Evolutionary conservation across 306 rosid genomes (phyloP).

Genomic region (Spatholobus suberectus): DNA sequence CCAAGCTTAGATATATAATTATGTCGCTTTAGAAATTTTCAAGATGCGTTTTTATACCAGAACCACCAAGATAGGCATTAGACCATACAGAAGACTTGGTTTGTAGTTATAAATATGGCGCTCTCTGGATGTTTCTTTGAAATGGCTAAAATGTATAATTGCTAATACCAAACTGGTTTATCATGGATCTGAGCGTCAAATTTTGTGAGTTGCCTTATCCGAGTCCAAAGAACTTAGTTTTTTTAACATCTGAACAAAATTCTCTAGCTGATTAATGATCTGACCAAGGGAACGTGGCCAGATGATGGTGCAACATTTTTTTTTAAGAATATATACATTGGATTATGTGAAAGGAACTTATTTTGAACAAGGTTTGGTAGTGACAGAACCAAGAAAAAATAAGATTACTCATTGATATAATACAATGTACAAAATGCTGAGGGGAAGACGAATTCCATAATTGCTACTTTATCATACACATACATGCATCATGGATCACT

Average conservation of each 20-base stretch:
- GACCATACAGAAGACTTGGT: background rate
- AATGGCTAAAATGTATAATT: background rate
- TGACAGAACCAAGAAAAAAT: background rate
- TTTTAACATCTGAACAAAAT: background rate
- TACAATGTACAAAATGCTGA: background rate
- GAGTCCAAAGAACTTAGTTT: background rate
- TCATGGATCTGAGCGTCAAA: background rate
- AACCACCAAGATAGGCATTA: background rate
- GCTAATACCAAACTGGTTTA: background rate
- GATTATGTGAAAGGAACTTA: background rate
- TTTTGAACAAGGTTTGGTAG: background rate
- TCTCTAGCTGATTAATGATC: background rate
- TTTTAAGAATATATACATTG: background rate
- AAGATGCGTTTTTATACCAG: background rate
- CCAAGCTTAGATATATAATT: background rate
- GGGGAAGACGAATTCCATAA: constrained; percentile 19
- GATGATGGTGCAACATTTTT: background rate
- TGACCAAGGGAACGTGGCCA: background rate
- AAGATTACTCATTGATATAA: constrained; percentile 1
- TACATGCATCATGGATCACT: background rate
- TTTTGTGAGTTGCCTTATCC: background rate
- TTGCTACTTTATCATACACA: constrained; percentile 24
- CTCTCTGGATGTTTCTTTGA: background rate
- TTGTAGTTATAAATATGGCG: background rate
- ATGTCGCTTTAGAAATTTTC: background rate